Base-by-base conservation (phyloP, 2,329 filamentous ascomycete genomes). In the Xylariaceae sp. region DNA sequence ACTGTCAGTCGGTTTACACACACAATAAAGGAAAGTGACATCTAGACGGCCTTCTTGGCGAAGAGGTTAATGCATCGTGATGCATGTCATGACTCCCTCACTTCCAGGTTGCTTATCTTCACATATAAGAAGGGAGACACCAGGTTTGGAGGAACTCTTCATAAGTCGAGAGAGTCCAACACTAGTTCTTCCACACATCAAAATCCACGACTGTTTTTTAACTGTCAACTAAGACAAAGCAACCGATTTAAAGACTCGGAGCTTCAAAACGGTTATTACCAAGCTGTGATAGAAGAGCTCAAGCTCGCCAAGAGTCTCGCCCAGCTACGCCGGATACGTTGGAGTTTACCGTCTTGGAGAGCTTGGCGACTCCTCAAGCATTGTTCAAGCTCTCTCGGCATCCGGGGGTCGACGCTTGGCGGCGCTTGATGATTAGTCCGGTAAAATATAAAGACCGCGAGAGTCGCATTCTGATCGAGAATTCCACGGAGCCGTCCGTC, bases 21-120 rank as follows among this genome's bases (percentile, higher is more conserved):
- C 54, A 61, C 62, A 39, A 63, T 64, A 63, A 59, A 59, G 61
- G 62, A 63, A 64, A 61, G 62, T 64, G 58, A 50, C 56, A 64
- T 64, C 59, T 56, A 50, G 49, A 37, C 30, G 55, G 53, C 39
- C 51, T 52, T 57, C 23, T 23, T 50, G 49, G 53, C 48, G 53
- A 58, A 45, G 45, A 48, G 54, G 51, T 49, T 18, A 51, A 60
- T 53, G 56, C 48, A 62, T 55, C 44, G 30, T 47, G 54, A 60
- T 51, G 34, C 56, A 17, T n/a, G 15, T 56, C 51, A 39, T 39
- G 44, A 56, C 51, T 13, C 23, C 23, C 53, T 62, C n/a, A 47
- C 53, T 34, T 58, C 48, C 34, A 44, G 44, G 55, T 3, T n/a
- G 42, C 10, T 45, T 45, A n/a, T 45, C 42, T 45, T 13, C 42